Evolutionary conservation across 2,329 filamentous ascomycete species (phyloP).

Genomic region (Pyrenochaeta sp.): DNA sequence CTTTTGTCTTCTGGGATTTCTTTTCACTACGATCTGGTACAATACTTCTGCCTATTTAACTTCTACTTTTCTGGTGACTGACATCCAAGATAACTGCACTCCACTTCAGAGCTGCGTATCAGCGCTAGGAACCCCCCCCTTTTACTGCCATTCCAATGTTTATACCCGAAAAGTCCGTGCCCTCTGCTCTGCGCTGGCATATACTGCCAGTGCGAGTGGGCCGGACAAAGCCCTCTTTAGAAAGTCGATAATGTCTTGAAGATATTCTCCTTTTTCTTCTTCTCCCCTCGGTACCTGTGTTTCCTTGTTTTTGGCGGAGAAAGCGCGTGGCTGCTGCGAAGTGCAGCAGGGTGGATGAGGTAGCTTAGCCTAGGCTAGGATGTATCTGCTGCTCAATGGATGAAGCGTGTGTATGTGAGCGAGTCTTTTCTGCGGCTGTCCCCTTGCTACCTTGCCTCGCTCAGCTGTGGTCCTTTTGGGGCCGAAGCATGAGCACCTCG

Average conservation of each 20-base stretch:
- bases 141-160: background rate
- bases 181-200: too few species aligned
- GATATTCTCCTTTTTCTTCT: background rate
- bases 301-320: too few species aligned
- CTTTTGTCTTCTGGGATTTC: slow-evolving; percentile 14
- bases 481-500: too few species aligned
- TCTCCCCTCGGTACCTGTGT: background rate
- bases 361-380: too few species aligned
- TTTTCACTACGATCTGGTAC: slow-evolving; percentile 11
- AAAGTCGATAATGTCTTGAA: slow-evolving; percentile 6
- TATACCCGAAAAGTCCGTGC: slow-evolving; percentile 1
- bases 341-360: too few species aligned
- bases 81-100: background rate
- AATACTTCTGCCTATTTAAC: slow-evolving; percentile 10
- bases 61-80: background rate
- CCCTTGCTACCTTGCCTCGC: too few species aligned
- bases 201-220: too few species aligned
- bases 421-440: too few species aligned
- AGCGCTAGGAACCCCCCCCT: background rate
- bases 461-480: too few species aligned
- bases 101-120: background rate
- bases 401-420: too few species aligned
- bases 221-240: background rate
- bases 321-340: too few species aligned
- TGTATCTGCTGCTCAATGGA: too few species aligned